Base-by-base conservation (phyloP, 2,329 filamentous ascomycete genomes). In the Cercospora sp. region DNA sequence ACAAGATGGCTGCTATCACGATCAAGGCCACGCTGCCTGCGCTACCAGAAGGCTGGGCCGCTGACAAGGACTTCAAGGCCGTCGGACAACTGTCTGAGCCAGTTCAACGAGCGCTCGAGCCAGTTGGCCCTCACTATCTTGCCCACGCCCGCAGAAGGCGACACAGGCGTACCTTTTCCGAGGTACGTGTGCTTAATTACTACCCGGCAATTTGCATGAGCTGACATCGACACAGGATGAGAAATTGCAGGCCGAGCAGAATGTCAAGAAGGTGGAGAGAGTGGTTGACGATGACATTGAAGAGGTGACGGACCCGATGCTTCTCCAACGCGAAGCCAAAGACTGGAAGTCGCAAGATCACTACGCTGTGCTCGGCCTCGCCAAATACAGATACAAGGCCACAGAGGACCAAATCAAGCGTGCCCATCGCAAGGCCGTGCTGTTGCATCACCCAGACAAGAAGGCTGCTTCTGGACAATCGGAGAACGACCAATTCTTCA, bases 271-370 rank as follows among this genome's bases (percentile, higher is more conserved):
- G 82, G 89, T 96, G 65, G 94, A 98, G 82, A 94, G 97, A 82
- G 91, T 95, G 64, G 93, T 97, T 67, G 90, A 90, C 71, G 92
- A 91, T 77, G 94, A 98, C 70, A 93, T 97, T 80, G 96, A 92
- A 82, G 95, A 99, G 84, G 84, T 90, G 31, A 95, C 99, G 83
- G 94, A 98, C 78, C 90, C 93, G 66, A 87, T 96, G 84, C 91
- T 98, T 88, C 89, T 99, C 33, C 87, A 92, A 80, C 89, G 93
- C 65, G 93, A 98, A 79, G 94, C 95, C 78, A 99, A 99, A 86
- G 95, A 99, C 85, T 99, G 95, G 95, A 99, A 99, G 92, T 86
- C 85, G 73, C 95, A 99, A 89, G 95, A 99, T 79, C 95, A 99
- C 84, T 99, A 99, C 83, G 93, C 95, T 76, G 91, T 99, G 65